Evolutionary conservation across 2,329 filamentous ascomycete species (phyloP).

Genomic region (Trichoderma pleuroti): DNA sequence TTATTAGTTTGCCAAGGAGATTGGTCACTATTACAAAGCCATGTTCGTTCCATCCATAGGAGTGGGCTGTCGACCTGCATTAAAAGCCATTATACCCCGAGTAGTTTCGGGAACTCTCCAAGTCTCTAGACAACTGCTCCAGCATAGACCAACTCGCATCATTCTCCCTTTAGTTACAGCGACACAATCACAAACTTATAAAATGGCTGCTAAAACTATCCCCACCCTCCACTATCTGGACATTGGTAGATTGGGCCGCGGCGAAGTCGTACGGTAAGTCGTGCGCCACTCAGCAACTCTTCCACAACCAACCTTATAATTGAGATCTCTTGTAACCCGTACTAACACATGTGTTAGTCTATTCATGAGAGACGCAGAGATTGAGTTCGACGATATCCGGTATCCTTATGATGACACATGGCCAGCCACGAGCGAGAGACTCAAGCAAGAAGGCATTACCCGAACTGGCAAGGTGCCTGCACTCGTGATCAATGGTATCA

Average conservation of each 20-base stretch:
- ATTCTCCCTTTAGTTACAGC: background rate
- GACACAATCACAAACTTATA: background rate
- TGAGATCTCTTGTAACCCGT: too few relatives aligned
- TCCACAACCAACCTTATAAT: too few relatives aligned
- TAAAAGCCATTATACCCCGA: background rate
- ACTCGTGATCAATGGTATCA: conserved; percentile 34
- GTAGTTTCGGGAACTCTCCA: background rate
- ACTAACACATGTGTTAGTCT: background rate
- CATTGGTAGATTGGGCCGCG: conserved; percentile 2
- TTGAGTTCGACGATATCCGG: conserved; percentile 26
- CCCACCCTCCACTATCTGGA: conserved; percentile 9
- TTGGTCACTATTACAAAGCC: background rate
- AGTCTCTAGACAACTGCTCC: background rate
- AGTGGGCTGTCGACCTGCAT: background rate
- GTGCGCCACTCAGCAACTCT: background rate
- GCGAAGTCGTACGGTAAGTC: conserved; percentile 11
- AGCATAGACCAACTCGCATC: background rate
- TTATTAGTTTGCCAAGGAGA: background rate
- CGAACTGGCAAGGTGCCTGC: conserved; percentile 35
- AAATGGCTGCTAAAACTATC: background rate
- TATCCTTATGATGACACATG: conserved; percentile 28
- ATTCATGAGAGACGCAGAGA: conserved; percentile 18
- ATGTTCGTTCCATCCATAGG: background rate
- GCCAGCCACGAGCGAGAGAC: conserved; percentile 25
- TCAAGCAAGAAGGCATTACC: conserved; percentile 27